These are phyloP conservation scores for Elsinoe perseae DNA, from an alignment of 2,329 filamentous ascomycete genomes.

Conservation along the genomic window DNA sequence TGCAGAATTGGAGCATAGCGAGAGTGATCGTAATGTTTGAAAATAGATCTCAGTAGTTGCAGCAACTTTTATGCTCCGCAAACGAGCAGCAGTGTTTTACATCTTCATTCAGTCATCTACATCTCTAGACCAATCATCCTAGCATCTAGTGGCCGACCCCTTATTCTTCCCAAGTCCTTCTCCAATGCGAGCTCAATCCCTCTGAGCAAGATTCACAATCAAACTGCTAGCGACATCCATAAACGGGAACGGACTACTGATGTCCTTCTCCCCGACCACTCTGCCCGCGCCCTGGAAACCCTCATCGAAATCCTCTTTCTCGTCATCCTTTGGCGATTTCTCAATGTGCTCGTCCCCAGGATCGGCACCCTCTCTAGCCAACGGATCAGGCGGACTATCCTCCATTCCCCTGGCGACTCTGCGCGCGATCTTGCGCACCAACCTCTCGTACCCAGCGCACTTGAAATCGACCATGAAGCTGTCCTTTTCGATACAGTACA, in stretches of 20 bases:
- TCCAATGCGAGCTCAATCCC: constrained; percentile 42
- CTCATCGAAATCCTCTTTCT: constrained; percentile 33
- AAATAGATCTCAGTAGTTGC: not conserved
- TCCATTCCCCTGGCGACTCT: constrained; percentile 24
- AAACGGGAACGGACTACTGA: constrained; percentile 91
- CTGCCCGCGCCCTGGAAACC: constrained; percentile 40
- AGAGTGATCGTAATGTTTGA: not conserved
- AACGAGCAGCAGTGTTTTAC: not conserved
- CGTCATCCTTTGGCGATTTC: constrained; percentile 23
- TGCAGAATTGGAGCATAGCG: not conserved
- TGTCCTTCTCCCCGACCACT: constrained; percentile 75
- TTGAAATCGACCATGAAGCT: constrained; percentile 98
- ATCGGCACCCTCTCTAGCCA: constrained; percentile 13
- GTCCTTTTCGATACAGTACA: constrained; percentile 86
- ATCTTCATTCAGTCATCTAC: not conserved
- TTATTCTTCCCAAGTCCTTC: not conserved
- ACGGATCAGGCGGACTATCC: constrained; percentile 17
- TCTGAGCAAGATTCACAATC: constrained; percentile 86
- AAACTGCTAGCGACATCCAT: constrained; percentile 85
- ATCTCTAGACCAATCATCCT: too few relatives aligned
- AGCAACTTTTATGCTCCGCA: too few relatives aligned
- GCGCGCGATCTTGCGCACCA: constrained; percentile 44
- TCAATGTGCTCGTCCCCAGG: constrained; percentile 30
- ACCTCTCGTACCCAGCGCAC: constrained; percentile 92
- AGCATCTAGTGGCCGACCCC: too few relatives aligned